Evolutionary conservation across 2,329 filamentous ascomycete genomes (phyloP), one percentile per base, ranked within the genome.

Genomic region (Hypocreales sp.): DNA sequence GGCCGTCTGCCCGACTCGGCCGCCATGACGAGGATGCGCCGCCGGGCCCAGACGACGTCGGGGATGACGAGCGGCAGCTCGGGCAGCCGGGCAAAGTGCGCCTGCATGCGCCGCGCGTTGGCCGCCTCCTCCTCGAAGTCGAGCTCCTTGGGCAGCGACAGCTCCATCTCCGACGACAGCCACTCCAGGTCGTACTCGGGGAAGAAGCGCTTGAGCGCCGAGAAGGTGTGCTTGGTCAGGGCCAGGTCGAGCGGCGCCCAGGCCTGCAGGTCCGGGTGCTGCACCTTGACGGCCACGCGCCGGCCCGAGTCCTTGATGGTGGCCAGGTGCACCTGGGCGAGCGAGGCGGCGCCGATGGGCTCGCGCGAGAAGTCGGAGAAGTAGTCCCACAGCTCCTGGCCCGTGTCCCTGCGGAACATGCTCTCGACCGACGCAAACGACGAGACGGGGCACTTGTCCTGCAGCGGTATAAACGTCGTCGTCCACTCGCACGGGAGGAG

Each of bases 101-200:
- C 68, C 45, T 76, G 73, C 20, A 82, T 81, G 25, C 79, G 69
- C 24, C 63, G 68, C 8, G 92, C 86, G 50, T 98, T 98, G 28
- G 73, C 56, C 5, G 79, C 90, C 49, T 98, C 90, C 41, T 73
- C 72, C 21, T 71, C 61, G 45, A 98, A 98, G 48, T 98, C 79
- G 28, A 98, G 63, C 52, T 98, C 90, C 47, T 87, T 76, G 0
- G 90, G 90, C 6, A 98, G 58, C 3, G 84, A 94, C 13, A 73
- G 56, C 33, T 94, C 82, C 79, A 98, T 92, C 53, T 98, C 90
- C 7, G 76, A 73, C 1, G 83, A 86, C 8, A 98, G 61, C 90
- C 90, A 98, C 45, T 92, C 86, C 16, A 98, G 64, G 50, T 98
- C 90, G 51, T 98, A 98, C 41, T 95, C 86, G 3, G 92, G 92